Evolutionary conservation across 2,329 filamentous ascomycete species (phyloP), one percentile per base, ranked within the genome.

Genomic region (Purpureocillium takamizusanense): DNA sequence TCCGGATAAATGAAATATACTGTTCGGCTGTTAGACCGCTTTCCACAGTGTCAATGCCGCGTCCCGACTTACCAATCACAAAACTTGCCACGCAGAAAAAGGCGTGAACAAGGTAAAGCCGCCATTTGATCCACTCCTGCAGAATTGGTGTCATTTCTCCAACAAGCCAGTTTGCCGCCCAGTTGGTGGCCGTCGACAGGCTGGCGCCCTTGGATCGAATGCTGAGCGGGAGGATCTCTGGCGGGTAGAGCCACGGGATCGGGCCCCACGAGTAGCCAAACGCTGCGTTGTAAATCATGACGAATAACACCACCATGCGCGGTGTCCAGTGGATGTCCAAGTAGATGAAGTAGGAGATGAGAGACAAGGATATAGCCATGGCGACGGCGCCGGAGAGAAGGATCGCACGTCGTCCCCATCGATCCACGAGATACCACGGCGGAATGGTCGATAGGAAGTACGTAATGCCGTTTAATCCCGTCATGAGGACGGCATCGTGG

Each of bases 1-100:
- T 98, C 92, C 23, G 92, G 92, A 59, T 97, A 98, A 49, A 95
- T 77, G 63, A 97, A 97, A 65, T 90, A 98, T 7, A 98, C 92
- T 95, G 46, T 9, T 47, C 57, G 42, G 38, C 32, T 39, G 43
- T 37, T 30, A 45, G 32, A 6, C 28, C 6, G 6, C 28, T 7
- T 30, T 13, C 7, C 11, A 30, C 28, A 13, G 13, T 27, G n/a
- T 36, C 21, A 18, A 4, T 16, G 27, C 21, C 14, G n/a, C 28
- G 16, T 3, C 30, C 10, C n/a, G 33, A 74, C 85, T 76, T 72
- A 95, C 90, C 92, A 65, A 97, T 81, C 41, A 98, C 83, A 57
- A 98, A 95, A 74, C 87, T 95, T 47, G 82, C 79, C 38, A 86
- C 87, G 59, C 92, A 98, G 67, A 95, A 97, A 61, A 97, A 95